These are phyloP conservation scores for Fraxinus nigra DNA, from an alignment of 305 asterid genomes.

Conservation along the genomic window DNA sequence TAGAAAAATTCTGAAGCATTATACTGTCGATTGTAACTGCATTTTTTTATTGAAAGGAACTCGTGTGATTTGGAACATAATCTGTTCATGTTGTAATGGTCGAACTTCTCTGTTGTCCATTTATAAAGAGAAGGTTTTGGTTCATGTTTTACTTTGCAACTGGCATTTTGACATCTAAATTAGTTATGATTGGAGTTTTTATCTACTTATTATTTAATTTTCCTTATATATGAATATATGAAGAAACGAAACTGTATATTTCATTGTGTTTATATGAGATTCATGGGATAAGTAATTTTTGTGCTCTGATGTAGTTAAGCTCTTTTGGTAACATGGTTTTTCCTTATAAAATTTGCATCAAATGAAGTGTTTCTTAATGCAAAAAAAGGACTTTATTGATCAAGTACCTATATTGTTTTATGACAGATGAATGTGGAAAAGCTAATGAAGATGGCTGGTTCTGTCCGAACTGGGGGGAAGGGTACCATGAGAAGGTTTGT, in stretches of 20 bases:
- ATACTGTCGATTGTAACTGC: neutral
- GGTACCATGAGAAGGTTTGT: conserved; percentile 75
- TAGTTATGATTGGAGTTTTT: neutral
- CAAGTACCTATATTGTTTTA: neutral
- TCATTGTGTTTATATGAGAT: neutral
- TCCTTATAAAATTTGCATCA: neutral
- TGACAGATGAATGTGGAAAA: conserved; percentile 58
- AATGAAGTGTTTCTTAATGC: neutral
- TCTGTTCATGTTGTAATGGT: neutral
- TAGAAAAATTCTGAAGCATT: neutral
- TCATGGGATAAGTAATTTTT: neutral
- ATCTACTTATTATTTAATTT: neutral
- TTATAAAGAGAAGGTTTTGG: neutral
- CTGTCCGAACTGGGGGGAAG: conserved; percentile 86
- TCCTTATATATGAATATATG: neutral
- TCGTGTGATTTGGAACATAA: neutral
- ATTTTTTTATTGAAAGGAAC: neutral
- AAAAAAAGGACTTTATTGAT: neutral
- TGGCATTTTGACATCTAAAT: neutral
- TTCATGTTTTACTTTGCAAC: neutral
- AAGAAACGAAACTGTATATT: neutral
- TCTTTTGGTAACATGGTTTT: neutral
- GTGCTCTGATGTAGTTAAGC: neutral
- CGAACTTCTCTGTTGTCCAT: neutral
- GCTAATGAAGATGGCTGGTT: conserved; percentile 76